A percentile compares a stretch with the other conserved stretches of the same genome.
These are phyloP conservation scores for Durio zibethinus DNA, from an alignment of 345 rosid species.

Conservation along the genomic window DNA sequence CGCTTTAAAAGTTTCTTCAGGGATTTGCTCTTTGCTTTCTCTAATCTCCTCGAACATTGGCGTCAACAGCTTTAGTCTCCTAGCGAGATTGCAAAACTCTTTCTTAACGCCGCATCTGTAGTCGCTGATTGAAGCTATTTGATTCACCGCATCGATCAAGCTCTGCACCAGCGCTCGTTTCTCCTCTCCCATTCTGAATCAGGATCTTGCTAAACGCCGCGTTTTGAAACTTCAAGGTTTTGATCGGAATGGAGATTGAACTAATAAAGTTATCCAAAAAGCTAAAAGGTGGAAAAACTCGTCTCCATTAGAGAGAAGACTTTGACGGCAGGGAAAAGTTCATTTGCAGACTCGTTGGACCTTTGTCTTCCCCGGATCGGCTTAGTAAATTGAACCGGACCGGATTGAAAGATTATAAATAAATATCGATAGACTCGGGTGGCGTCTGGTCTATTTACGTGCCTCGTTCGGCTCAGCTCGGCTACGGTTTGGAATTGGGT, in stretches of 20 bases:
- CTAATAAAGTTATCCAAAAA: background rate
- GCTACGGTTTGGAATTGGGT: background rate
- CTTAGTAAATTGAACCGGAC: background rate
- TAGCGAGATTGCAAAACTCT: slow-evolving; percentile 66
- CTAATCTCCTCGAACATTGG: slow-evolving; percentile 85
- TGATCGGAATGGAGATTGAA: background rate
- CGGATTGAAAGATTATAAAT: background rate
- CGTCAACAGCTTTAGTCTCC: slow-evolving; percentile 73
- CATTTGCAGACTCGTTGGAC: background rate
- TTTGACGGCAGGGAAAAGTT: background rate
- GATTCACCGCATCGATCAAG: slow-evolving; percentile 64
- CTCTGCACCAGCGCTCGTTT: slow-evolving; percentile 41
- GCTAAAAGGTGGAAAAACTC: background rate
- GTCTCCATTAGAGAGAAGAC: slow-evolving; percentile 12
- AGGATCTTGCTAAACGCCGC: slow-evolving; percentile 7
- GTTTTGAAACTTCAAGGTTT: background rate
- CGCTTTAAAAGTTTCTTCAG: slow-evolving; percentile 40
- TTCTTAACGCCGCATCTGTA: slow-evolving; percentile 66
- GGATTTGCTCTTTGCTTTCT: slow-evolving; percentile 55
- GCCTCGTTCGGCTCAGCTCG: background rate
- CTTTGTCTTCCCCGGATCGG: background rate
- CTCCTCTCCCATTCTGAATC: slow-evolving; percentile 51
- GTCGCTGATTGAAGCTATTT: slow-evolving; percentile 56
- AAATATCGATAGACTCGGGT: background rate
- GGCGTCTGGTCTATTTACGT: background rate